These are phyloP conservation scores for Backusella macrospora DNA, from an alignment of 192 early-diverging fungal genomes.

Conservation along the genomic window DNA sequence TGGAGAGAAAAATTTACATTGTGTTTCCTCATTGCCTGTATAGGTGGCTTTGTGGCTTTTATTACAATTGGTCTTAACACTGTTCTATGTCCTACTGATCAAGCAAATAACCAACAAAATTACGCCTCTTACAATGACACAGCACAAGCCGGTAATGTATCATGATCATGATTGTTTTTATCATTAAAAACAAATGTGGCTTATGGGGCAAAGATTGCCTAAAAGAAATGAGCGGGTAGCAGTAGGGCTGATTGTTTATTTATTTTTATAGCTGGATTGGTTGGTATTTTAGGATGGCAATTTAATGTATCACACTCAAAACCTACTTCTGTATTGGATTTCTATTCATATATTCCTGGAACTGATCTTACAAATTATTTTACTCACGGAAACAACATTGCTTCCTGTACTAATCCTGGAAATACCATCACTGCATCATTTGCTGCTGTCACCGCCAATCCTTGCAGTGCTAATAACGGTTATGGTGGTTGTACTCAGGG, in stretches of 20 bases:
- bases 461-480: conserved; percentile 50
- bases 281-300: conserved; percentile 53
- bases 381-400: conserved; percentile 29
- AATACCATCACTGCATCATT: conserved; percentile 41
- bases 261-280: conserved; percentile 27
- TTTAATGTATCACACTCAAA: conserved; percentile 41
- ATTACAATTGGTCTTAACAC: conserved; percentile 74
- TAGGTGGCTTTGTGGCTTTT: conserved; percentile 82
- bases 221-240: not conserved
- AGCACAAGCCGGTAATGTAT: conserved; percentile 22
- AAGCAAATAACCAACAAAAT: conserved; percentile 50
- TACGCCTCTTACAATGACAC: conserved; percentile 53
- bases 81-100: conserved; percentile 61
- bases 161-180: not conserved
- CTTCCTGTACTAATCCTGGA: conserved; percentile 33
- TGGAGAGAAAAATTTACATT: conserved; percentile 82
- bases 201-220: not conserved
- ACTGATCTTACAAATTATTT: conserved; percentile 62
- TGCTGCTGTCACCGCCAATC: conserved; percentile 44
- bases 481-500: conserved; percentile 47
- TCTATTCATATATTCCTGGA: conserved; percentile 48
- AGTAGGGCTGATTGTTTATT: conserved; percentile 16
- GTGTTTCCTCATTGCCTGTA: conserved; percentile 77
- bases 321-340: conserved; percentile 36
- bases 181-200: not conserved